Base-by-base conservation (phyloP, 2,329 filamentous ascomycete species). In the Fusarium poae region DNA sequence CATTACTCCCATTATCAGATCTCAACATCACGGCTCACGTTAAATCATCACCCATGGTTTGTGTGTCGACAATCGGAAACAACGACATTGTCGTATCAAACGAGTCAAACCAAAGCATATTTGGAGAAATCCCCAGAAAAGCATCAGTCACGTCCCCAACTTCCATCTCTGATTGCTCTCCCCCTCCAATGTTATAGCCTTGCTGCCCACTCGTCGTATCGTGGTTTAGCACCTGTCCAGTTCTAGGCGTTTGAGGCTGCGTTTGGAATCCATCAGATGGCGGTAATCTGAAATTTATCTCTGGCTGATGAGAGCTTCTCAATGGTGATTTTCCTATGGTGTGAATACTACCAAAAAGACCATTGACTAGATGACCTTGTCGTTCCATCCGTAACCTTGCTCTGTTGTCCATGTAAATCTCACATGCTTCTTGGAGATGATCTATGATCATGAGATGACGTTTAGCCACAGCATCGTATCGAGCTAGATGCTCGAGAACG, bases 11-110 rank as follows among this genome's bases (percentile, higher is more conserved):
- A 15, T 16, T 23, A 23, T 8, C 11, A 15, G 4, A 4, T 3
- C 18, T 20, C 15, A 16, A 5, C 4, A 23, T 37, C 18, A 2
- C n/a, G 4, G 21, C 12, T 48, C 35, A 56, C 21, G 30, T 29
- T 39, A 64, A 30, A 25, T 58, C 61, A 4, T 50, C 37, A 1
- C 59, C 61, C 50, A 64, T 64, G 34, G 71, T 62, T 13, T 73
- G 66, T 3, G 70, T 72, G 18, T 74, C 72, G 1, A 74, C 70
- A 3, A 73, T 74, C 0, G 72, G 72, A 29, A 74, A 74, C 2
- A 74, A 25, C 12, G 72, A 73, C 60, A 74, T 73, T 2, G 70
- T 72, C n/a, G 71, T 71, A 2, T 71, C 72, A 44, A 74, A 74
- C 6, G 72, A 67, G 25, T 74, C 72, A 20, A 74, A 74, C 72